Conservation (phyloP, 805 yeast genomes). For the Cyberlindnera galapagoensis region DNA sequence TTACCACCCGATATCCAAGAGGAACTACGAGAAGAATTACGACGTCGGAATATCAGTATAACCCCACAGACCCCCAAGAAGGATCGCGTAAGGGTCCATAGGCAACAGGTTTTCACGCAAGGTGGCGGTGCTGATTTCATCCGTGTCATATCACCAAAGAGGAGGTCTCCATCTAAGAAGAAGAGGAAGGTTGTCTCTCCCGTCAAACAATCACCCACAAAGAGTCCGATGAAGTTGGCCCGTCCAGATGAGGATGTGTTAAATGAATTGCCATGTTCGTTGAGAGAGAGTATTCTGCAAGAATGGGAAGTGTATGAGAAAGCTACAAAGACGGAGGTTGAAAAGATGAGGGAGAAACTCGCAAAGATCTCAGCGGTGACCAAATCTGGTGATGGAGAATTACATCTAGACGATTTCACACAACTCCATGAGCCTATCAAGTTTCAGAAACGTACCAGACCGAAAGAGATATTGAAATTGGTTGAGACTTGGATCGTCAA, state of each 20-base stretch:
- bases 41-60: constrained; percentile 30
- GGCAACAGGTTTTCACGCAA: constrained; percentile 19
- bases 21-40: constrained; percentile 52
- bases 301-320: constrained; percentile 18
- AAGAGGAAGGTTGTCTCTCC: no score
- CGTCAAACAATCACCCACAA: constrained; percentile 15
- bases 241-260: constrained; percentile 18
- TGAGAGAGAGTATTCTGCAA: constrained; percentile 13
- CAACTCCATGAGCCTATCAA: constrained; percentile 5
- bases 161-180: constrained; percentile 13
- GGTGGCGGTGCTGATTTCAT: constrained; percentile 12
- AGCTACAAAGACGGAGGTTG: constrained; percentile 9
- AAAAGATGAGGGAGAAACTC: constrained; percentile 10
- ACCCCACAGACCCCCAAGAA: constrained; percentile 18
- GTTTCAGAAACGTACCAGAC: constrained; percentile 29
- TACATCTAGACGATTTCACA: constrained; percentile 9
- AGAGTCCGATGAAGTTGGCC: constrained; percentile 4
- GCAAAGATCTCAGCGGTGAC: neutral
- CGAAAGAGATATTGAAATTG: constrained; percentile 29
- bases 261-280: constrained; percentile 20
- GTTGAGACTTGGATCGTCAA: constrained; percentile 32
- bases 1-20: constrained; percentile 59
- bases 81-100: constrained; percentile 12
- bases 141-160: constrained; percentile 12
- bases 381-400: constrained; percentile 1